Percentiles rank a stretch among this genome's conserved stretches.
phyloP scores from a whole-genome alignment of 192 early-diverging fungal species.

The Backusella liffmaniae region DNA sequence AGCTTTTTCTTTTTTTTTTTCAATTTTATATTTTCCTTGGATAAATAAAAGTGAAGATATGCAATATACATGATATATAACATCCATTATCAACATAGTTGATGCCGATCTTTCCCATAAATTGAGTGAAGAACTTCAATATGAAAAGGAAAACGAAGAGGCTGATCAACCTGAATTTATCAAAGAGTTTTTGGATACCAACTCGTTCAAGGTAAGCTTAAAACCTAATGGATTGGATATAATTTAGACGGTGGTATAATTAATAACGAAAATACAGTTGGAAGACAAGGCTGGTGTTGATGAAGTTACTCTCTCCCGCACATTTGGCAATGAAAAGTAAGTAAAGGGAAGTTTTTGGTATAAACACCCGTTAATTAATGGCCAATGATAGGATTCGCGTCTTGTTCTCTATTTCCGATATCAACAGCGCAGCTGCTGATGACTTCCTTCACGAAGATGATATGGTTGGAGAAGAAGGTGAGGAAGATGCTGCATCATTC shows the following conservation, averaged over 20 bases:
- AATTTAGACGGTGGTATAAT: not conserved
- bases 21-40: not conserved
- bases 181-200: constrained; percentile 64
- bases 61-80: not conserved
- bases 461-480: constrained; percentile 55
- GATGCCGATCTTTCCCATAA: constrained; percentile 73
- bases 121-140: constrained; percentile 71
- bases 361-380: not conserved
- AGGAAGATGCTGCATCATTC: constrained; percentile 59
- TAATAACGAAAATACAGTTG: constrained; percentile 47
- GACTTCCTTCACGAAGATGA: constrained; percentile 58
- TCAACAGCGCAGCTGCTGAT: constrained; percentile 75
- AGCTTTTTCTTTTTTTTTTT: not conserved
- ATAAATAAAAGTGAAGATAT: not conserved
- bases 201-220: constrained; percentile 52
- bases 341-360: constrained; percentile 19
- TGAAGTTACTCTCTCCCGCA: constrained; percentile 77
- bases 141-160: constrained; percentile 66
- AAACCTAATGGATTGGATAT: not conserved
- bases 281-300: constrained; percentile 76
- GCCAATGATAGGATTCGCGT: constrained; percentile 68
- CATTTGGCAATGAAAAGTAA: constrained; percentile 89
- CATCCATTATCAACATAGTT: constrained; percentile 22
- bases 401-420: constrained; percentile 82
- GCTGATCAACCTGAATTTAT: constrained; percentile 66